These are phyloP conservation scores for Whalleya microplaca DNA, from an alignment of 2,329 filamentous ascomycete genomes.

Conservation along the genomic window DNA sequence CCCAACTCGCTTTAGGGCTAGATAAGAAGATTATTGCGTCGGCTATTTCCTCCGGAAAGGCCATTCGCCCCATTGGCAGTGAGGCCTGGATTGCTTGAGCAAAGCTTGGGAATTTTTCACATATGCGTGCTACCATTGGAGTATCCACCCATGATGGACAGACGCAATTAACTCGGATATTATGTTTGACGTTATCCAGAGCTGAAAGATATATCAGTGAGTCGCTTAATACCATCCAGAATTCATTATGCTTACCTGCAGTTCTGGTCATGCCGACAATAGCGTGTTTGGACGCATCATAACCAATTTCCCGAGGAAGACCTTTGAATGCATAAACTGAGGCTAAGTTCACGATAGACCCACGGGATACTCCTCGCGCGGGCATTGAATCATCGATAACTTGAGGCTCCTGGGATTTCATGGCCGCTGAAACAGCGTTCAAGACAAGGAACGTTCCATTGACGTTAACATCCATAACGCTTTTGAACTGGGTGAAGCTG, in stretches of 20 bases:
- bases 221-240: too few relatives aligned
- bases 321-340: not conserved
- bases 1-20: too few relatives aligned
- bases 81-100: too few relatives aligned
- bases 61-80: too few relatives aligned
- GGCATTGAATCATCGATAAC: not conserved
- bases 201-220: not conserved
- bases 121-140: not conserved
- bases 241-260: too few relatives aligned
- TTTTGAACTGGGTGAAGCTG: constrained; percentile 1
- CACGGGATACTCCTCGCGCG: constrained; percentile 7
- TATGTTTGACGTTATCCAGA: not conserved
- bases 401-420: constrained; percentile 14
- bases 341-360: constrained; percentile 13
- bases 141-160: not conserved
- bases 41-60: too few relatives aligned
- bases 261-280: constrained; percentile 7
- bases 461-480: constrained; percentile 12
- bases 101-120: too few relatives aligned
- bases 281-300: constrained; percentile 8
- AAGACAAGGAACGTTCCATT: constrained; percentile 17
- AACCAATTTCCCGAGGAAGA: not conserved
- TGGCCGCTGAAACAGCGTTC: constrained; percentile 1
- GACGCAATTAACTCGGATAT: not conserved
- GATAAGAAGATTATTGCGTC: too few relatives aligned